A percentile compares a stretch with the other conserved stretches of the same genome.
These are phyloP conservation scores for Penicillium capsulatum DNA, from an alignment of 2,329 filamentous ascomycete genomes.

Conservation along the genomic window DNA sequence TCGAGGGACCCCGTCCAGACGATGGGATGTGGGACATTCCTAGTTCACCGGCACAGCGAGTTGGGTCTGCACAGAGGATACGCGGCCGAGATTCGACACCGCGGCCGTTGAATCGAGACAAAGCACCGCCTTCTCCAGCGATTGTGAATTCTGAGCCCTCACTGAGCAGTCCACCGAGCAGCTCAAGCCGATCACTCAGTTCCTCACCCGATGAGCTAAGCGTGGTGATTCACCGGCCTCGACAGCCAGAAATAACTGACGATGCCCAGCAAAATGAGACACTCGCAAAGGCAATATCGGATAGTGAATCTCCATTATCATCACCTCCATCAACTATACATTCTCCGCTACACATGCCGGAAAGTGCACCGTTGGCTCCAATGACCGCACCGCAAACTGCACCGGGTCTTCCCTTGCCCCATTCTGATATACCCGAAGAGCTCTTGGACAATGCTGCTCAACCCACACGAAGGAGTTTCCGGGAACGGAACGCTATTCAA, in stretches of 20 bases:
- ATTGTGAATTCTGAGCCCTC: not conserved
- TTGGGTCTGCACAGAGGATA: slow-evolving; percentile 2
- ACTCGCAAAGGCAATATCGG: slow-evolving; percentile 9
- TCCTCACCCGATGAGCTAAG: slow-evolving; percentile 40
- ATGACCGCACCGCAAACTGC: slow-evolving; percentile 1
- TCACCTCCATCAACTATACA: slow-evolving; percentile 32
- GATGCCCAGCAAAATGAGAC: not conserved
- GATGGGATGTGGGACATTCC: slow-evolving; percentile 27
- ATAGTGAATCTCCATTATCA: slow-evolving; percentile 35
- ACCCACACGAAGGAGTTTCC: slow-evolving; percentile 33
- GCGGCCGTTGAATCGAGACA: not conserved
- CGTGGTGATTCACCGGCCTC: slow-evolving; percentile 23
- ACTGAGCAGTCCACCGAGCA: not conserved
- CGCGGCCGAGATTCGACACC: slow-evolving; percentile 8
- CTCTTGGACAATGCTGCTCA: slow-evolving; percentile 25
- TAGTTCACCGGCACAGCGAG: slow-evolving; percentile 14
- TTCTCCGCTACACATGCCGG: slow-evolving; percentile 9
- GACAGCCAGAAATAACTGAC: slow-evolving; percentile 7
- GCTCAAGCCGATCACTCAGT: slow-evolving; percentile 8
- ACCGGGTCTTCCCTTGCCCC: slow-evolving; percentile 16
- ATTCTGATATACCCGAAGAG: slow-evolving; percentile 27
- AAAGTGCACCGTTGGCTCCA: not conserved
- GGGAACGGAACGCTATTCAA: slow-evolving; percentile 47
- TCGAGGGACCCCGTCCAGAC: not conserved
- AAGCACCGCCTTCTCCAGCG: not conserved